Percentiles rank a stretch among this genome's conserved stretches.
These are phyloP conservation scores for Cladosporium velox DNA, from an alignment of 2,329 filamentous ascomycete genomes.

Conservation along the genomic window DNA sequence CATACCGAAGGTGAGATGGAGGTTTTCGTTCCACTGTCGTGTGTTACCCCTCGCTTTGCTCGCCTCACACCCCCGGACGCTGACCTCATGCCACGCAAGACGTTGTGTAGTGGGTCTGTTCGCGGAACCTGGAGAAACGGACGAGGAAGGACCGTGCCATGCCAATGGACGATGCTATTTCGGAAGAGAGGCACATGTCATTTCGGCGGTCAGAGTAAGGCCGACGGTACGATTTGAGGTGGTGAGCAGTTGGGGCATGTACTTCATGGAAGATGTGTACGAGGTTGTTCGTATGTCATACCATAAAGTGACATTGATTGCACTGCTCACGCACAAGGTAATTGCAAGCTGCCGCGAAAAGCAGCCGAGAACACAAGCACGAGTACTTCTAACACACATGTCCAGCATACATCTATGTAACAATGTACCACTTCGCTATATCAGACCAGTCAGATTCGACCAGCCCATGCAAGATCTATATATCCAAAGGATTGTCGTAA, in stretches of 20 bases:
- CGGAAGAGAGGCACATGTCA: not conserved
- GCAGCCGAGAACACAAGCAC: not conserved
- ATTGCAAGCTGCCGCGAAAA: not conserved
- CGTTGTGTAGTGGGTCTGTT: not conserved
- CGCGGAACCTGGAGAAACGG: not conserved
- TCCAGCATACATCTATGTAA: not conserved
- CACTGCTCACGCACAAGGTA: not conserved
- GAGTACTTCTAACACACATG: not conserved
- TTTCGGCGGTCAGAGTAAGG: not conserved
- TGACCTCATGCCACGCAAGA: not conserved
- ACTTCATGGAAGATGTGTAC: not conserved
- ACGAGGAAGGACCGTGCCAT: not conserved
- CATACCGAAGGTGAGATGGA: constrained; percentile 6
- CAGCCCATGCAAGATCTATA: constrained; percentile 2
- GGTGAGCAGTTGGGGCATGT: not conserved
- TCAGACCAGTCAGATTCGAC: not conserved
- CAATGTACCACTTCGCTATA: not conserved
- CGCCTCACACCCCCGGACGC: not conserved
- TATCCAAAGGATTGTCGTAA: constrained; percentile 8
- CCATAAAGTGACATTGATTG: not conserved
- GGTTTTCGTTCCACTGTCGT: too few relatives aligned
- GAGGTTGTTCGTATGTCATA: not conserved
- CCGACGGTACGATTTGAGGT: not conserved
- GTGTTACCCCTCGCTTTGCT: not conserved
- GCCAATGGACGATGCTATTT: not conserved